Evolutionary conservation across 2,329 filamentous ascomycete genomes (phyloP).

Genomic region (Diaporthe velutina): DNA sequence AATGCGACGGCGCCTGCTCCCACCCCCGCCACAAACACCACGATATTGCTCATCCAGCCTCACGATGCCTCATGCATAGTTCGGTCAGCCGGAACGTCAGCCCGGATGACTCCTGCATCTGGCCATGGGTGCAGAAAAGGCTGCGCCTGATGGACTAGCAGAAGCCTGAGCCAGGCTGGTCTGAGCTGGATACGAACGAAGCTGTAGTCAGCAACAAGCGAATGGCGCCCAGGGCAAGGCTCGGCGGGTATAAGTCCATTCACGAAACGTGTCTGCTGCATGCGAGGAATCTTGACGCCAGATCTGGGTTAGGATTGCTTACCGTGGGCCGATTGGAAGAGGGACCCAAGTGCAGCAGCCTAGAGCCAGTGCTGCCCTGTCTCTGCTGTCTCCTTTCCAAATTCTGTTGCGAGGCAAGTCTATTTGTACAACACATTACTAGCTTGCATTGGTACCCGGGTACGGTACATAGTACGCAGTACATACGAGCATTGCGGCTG

Average conservation of each 20-base stretch:
- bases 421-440: no score
- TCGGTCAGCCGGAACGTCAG: neutral
- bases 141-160: neutral
- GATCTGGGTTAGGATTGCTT: slow-evolving; percentile 17
- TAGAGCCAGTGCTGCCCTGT: neutral
- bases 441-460: neutral
- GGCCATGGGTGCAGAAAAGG: neutral
- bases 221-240: neutral
- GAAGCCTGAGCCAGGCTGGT: neutral
- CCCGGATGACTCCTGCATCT: neutral
- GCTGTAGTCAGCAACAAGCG: slow-evolving; percentile 26
- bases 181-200: neutral
- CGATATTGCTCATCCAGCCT: neutral
- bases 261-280: slow-evolving; percentile 25
- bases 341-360: slow-evolving; percentile 1
- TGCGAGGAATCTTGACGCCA: slow-evolving; percentile 26
- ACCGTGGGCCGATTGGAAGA: neutral
- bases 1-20: neutral
- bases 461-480: neutral
- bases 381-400: neutral
- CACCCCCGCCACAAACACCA: neutral
- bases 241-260: slow-evolving; percentile 18
- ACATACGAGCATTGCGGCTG: slow-evolving; percentile 11
- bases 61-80: neutral
- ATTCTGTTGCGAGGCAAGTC: neutral